These are phyloP conservation scores for Mycena sanguinolenta DNA, from an alignment of 768 basidiomycete species.

Conservation along the genomic window DNA sequence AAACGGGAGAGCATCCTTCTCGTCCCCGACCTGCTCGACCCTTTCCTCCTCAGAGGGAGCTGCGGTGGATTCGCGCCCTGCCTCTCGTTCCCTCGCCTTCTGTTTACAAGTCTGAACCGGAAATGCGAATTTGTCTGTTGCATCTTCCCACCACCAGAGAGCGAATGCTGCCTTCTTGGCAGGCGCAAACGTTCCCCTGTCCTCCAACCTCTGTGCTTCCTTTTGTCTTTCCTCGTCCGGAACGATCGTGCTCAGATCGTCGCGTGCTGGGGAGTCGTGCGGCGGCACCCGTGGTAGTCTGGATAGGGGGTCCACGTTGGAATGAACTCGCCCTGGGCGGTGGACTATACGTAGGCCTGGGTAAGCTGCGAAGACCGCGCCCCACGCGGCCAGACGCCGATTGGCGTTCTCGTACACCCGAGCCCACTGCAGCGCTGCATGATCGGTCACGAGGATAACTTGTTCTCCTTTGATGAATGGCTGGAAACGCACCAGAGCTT, in stretches of 20 bases:
- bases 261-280: not conserved
- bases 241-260: not conserved
- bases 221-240: no score
- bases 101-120: not conserved
- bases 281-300: not conserved
- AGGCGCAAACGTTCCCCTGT: no score
- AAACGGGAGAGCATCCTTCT: not conserved
- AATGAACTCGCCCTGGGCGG: no score
- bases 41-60: not conserved
- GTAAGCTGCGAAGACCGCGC: no score
- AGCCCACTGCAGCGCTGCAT: slow-evolving; percentile 4
- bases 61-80: no score
- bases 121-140: not conserved
- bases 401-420: not conserved
- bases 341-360: no score
- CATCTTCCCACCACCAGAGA: no score
- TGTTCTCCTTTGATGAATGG: not conserved
- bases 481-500: no score
- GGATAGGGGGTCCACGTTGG: no score
- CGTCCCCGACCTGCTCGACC: not conserved
- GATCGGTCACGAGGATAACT: not conserved
- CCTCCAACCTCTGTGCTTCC: no score
- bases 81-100: not conserved
- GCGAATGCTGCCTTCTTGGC: no score
- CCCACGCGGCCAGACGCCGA: no score